Conservation (phyloP, 1,284 basidiomycete species). For the Fomitiporia mediterranea region DNA sequence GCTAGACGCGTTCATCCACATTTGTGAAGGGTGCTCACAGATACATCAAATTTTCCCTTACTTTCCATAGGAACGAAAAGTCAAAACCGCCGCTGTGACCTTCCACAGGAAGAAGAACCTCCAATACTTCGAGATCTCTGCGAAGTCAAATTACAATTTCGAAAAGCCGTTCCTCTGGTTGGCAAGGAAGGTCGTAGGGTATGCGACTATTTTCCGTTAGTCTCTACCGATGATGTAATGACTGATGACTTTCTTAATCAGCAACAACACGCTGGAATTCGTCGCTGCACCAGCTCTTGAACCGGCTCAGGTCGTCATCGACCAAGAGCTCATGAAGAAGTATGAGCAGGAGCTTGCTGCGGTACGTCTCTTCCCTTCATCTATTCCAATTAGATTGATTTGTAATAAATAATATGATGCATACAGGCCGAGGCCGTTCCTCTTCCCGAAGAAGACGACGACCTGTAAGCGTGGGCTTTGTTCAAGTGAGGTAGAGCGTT, state of each 20-base stretch:
- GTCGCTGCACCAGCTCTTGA: slow-evolving; percentile 95
- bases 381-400: not conserved
- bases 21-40: no score
- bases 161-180: slow-evolving; percentile 99
- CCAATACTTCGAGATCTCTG: slow-evolving; percentile 99
- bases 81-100: slow-evolving; percentile 97
- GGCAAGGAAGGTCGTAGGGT: slow-evolving; percentile 97
- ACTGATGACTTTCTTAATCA: slow-evolving; percentile 28
- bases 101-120: slow-evolving; percentile 99
- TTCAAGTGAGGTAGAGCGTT: slow-evolving; percentile 6
- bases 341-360: slow-evolving; percentile 79
- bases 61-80: slow-evolving; percentile 86
- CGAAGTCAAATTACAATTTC: slow-evolving; percentile 99
- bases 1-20: not conserved
- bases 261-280: slow-evolving; percentile 89
- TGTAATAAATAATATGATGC: not conserved
- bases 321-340: slow-evolving; percentile 75
- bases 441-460: slow-evolving; percentile 78
- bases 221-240: not conserved
- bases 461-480: slow-evolving; percentile 42
- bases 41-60: not conserved
- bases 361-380: slow-evolving; percentile 36
- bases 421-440: slow-evolving; percentile 66
- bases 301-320: slow-evolving; percentile 90
- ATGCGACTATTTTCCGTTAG: slow-evolving; percentile 27